phyloP scores from a whole-genome alignment of 495 filamentous ascomycete genomes.

The Copromyces sp. region DNA sequence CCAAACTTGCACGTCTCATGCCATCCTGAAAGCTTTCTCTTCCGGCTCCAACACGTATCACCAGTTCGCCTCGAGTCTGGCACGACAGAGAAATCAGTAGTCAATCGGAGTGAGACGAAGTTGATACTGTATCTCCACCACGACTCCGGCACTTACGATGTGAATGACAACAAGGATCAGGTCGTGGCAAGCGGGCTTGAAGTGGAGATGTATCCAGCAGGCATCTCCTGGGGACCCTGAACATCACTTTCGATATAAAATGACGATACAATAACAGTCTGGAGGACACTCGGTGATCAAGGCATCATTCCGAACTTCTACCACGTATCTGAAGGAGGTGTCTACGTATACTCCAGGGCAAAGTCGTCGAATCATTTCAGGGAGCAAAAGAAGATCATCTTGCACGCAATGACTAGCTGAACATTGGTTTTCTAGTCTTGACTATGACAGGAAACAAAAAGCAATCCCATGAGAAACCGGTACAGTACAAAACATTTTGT shows the following conservation, averaged over 20 bases:
- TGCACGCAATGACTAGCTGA: not conserved
- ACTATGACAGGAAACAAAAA: not conserved
- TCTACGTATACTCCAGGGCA: not conserved
- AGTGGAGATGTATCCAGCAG: not conserved
- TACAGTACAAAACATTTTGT: not conserved
- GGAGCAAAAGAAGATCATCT: not conserved
- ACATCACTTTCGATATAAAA: not conserved
- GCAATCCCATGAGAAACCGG: not conserved
- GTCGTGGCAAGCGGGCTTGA: not conserved
- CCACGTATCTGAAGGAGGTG: not conserved
- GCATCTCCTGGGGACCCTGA: not conserved
- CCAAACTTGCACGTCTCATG: too few species aligned
- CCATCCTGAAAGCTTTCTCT: not conserved
- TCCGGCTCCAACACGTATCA: not conserved
- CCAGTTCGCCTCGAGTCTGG: not conserved
- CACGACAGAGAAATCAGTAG: not conserved
- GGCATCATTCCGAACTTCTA: not conserved
- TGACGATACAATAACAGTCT: too few species aligned
- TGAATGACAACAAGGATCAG: not conserved
- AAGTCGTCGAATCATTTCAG: not conserved
- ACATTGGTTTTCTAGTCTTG: not conserved
- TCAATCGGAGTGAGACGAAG: not conserved
- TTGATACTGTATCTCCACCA: not conserved
- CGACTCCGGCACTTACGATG: not conserved
- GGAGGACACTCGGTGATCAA: not conserved